Conservation (phyloP, 2,329 filamentous ascomycete genomes). For the Nakataea oryzae region DNA sequence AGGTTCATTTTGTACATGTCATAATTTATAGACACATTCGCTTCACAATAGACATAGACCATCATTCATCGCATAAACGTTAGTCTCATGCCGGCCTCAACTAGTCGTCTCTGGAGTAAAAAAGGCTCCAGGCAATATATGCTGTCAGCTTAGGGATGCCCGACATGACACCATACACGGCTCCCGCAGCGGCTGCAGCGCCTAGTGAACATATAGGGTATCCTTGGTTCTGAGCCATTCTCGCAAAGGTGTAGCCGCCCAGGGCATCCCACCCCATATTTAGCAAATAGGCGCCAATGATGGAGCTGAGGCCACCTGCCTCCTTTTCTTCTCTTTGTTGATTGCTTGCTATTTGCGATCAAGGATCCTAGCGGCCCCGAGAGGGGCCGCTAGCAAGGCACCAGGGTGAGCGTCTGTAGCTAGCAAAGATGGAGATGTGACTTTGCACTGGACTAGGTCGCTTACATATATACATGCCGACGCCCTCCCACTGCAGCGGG, state of each 20-base stretch:
- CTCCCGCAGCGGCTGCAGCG: slow-evolving; percentile 1
- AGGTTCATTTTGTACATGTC: no score
- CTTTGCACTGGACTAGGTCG: no score
- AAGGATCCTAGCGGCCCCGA: no score
- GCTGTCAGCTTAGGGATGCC: background rate
- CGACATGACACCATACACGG: slow-evolving; percentile 1
- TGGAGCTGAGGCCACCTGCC: background rate
- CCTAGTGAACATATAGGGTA: background rate
- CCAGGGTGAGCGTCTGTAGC: no score
- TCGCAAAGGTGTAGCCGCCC: slow-evolving; percentile 1
- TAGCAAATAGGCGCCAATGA: background rate
- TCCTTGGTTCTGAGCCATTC: slow-evolving; percentile 1
- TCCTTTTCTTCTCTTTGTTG: background rate
- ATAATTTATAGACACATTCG: background rate
- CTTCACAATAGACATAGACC: background rate
- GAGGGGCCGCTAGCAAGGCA: no score
- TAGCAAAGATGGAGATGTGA: background rate
- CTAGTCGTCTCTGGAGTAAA: background rate
- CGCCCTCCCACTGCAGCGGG: background rate
- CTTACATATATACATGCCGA: slow-evolving; percentile 2
- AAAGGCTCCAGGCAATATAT: slow-evolving; percentile 1
- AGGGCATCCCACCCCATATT: slow-evolving; percentile 1
- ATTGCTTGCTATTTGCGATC: background rate
- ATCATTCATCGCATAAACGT: no score
- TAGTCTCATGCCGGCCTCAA: background rate